Conservation (phyloP, 2,329 filamentous ascomycete genomes). For the Exophiala spinifera region DNA sequence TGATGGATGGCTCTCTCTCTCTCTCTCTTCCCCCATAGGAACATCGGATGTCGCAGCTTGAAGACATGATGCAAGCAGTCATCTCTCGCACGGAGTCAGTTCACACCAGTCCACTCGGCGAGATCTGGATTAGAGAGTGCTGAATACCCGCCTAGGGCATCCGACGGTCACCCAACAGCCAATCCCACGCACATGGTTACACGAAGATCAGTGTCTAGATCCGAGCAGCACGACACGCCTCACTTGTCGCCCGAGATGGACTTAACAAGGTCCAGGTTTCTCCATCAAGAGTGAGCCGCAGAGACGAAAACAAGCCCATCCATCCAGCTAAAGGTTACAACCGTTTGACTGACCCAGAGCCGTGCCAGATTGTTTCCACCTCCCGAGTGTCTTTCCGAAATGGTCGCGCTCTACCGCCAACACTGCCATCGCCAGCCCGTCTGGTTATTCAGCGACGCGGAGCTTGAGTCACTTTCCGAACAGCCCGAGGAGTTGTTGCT, state of each 20-base stretch:
- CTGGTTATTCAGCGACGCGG: slow-evolving; percentile 37
- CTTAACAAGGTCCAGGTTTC: neutral
- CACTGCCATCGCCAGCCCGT: slow-evolving; percentile 38
- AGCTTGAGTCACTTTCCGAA: slow-evolving; percentile 31
- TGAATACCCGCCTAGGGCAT: neutral
- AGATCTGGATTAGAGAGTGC: neutral
- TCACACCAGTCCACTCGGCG: neutral
- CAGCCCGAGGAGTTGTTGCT: slow-evolving; percentile 30
- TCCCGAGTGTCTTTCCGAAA: slow-evolving; percentile 17
- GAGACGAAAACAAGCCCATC: neutral
- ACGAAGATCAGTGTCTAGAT: neutral
- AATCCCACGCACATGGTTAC: neutral
- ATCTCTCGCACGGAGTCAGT: slow-evolving; percentile 1
- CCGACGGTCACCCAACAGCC: neutral
- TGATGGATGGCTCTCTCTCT: neutral
- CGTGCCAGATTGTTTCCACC: slow-evolving; percentile 4
- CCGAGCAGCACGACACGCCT: neutral
- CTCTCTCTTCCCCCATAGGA: too few relatives aligned
- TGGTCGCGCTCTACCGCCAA: slow-evolving; percentile 33
- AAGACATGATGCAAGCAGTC: slow-evolving; percentile 1
- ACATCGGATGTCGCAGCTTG: slow-evolving; percentile 6
- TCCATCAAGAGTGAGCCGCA: slow-evolving; percentile 3
- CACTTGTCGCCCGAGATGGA: neutral
- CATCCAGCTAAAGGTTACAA: neutral
- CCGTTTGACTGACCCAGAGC: neutral